These are phyloP conservation scores for Saururus chinensis DNA, from an alignment of 164 flowering plant species.

Conservation along the genomic window DNA sequence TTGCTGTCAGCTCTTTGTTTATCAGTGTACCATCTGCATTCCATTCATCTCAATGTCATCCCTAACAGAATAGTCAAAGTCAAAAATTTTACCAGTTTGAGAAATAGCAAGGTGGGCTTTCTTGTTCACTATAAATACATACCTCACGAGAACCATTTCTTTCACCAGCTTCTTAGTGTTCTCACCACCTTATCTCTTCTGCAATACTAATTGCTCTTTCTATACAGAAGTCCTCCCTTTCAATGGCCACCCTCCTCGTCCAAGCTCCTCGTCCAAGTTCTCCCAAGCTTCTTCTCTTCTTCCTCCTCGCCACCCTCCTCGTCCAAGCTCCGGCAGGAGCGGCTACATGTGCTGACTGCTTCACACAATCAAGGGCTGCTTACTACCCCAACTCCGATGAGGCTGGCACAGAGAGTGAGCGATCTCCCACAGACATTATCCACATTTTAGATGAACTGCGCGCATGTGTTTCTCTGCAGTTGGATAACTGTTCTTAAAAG, in stretches of 20 bases:
- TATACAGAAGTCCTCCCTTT: neutral
- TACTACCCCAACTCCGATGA: constrained; percentile 61
- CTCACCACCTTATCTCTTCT: neutral
- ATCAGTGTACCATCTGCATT: neutral
- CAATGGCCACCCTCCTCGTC: constrained; percentile 30
- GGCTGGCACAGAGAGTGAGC: constrained; percentile 58
- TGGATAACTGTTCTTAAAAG: neutral
- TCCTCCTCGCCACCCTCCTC: constrained; percentile 20
- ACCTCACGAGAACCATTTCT: no score
- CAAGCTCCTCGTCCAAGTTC: constrained; percentile 21
- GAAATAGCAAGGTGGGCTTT: neutral
- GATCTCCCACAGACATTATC: neutral
- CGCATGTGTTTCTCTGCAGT: neutral
- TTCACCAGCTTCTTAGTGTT: neutral
- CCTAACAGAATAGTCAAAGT: neutral
- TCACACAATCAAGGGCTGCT: constrained; percentile 52
- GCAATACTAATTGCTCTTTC: no score
- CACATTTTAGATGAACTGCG: neutral
- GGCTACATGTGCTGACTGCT: constrained; percentile 48
- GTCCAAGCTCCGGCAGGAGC: constrained; percentile 22
- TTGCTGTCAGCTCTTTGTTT: neutral
- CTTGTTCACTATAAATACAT: neutral
- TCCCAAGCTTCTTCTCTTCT: constrained; percentile 12
- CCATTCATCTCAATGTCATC: neutral
- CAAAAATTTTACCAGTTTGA: neutral